Evolutionary conservation across 1,284 basidiomycete species (phyloP), one percentile per base, ranked within the genome.

Genomic region (Marasmius tenuissimus): DNA sequence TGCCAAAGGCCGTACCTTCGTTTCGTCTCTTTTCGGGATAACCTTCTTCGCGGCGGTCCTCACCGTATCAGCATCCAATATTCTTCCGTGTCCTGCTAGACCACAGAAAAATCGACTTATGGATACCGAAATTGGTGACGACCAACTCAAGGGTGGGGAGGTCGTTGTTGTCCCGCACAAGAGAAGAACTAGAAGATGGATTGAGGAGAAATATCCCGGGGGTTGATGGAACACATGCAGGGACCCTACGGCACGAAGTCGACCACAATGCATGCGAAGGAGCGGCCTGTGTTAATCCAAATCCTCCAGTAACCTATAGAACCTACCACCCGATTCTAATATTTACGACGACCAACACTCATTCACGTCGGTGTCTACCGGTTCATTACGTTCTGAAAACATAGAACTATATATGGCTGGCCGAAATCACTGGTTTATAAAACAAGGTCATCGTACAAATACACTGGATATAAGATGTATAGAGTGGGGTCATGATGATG

Each of bases 41-140:
- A 93, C 92, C 3, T 91, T 91, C 73, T 76, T 91, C 70, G 89
- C 88, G 20, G 83, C 89, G 20, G 81, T 93, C 61, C 65, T 91
- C 64, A 93, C 91, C 53, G 92, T 94, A n/a, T 88, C 89, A 6
- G 89, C 88, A 22, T 92, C 91, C 20, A 85, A 84, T 69, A 78
- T 92, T 49, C 76, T 93, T 45, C 91, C 91, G 63, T 93, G 92
- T 68, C 91, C 92, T 9, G 89, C 84, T 11, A 81, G 83, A 58
- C 75, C 78, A 49, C 76, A 82, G 66, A 83, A 81, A 69, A 75
- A 69, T 53, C 81, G 87, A 27, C 86, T 82, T 66, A 80, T 86
- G 37, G 86, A 88, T 67, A 79, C 73, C 61, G 80, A 79, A 11
- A 65, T 68, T 40, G 74, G 75, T 54, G 67, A 49, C 45, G 27